Conservation (phyloP, 441 rosid genomes). For the Populus trichocarpa region DNA sequence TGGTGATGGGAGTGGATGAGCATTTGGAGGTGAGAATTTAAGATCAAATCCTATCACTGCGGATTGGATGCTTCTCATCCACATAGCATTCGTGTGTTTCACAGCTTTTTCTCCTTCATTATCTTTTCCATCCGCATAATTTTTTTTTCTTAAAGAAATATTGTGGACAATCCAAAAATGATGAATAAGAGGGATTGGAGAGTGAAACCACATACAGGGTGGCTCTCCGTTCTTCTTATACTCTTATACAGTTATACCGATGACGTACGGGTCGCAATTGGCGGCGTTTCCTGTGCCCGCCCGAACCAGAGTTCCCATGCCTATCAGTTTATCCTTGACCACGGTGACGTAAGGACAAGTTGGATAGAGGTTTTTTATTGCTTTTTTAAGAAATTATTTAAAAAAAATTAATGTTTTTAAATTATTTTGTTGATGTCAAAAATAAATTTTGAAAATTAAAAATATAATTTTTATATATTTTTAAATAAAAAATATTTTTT, state of each 20-base stretch:
- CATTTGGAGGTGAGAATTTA: slow-evolving; percentile 49
- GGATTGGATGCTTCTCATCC: not conserved
- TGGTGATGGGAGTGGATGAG: slow-evolving; percentile 43
- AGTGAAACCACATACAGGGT: not conserved
- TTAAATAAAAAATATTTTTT: no score
- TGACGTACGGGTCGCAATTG: not conserved
- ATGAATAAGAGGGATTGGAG: no score
- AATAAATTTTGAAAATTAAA: no score
- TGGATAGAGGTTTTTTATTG: not conserved
- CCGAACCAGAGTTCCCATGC: not conserved
- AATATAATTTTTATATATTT: no score
- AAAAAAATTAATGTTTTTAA: no score
- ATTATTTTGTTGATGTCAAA: no score
- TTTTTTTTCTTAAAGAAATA: no score
- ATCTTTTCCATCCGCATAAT: not conserved
- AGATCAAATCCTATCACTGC: slow-evolving; percentile 6
- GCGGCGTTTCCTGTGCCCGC: not conserved
- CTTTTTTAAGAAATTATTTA: no score
- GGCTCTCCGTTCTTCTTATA: not conserved
- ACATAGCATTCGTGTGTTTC: slow-evolving; percentile 7
- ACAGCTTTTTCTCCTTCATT: slow-evolving; percentile 5
- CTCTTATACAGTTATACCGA: not conserved
- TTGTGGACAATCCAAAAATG: not conserved
- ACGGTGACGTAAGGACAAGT: not conserved
- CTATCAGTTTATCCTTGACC: not conserved